Percentiles rank a stretch among this genome's conserved stretches.
Conservation (phyloP, 2,329 filamentous ascomycete genomes). For the Malbranchea zuffiana region DNA sequence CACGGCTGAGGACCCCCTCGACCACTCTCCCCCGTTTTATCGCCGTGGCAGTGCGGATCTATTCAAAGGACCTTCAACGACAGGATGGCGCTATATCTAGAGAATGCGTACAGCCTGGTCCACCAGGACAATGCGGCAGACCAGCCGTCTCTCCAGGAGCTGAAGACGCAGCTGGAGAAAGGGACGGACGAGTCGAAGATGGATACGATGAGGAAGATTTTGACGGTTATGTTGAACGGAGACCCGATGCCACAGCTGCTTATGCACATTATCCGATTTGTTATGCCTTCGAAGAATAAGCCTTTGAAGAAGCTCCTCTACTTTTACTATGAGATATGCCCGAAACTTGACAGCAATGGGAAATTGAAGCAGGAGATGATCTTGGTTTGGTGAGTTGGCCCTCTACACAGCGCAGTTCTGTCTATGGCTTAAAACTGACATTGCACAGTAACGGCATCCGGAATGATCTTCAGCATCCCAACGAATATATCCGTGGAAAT, state of each 20-base stretch:
- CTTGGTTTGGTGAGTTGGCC: conserved; percentile 66
- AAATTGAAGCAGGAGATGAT: conserved; percentile 99
- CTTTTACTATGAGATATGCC: conserved; percentile 98
- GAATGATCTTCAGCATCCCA: conserved; percentile 92
- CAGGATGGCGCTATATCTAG: conserved; percentile 88
- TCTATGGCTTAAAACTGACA: conserved; percentile 1
- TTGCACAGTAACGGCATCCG: conserved; percentile 78
- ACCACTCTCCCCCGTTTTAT: background rate
- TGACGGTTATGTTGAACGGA: conserved; percentile 96
- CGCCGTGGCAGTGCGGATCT: background rate
- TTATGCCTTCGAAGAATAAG: conserved; percentile 98
- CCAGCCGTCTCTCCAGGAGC: conserved; percentile 77
- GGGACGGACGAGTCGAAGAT: conserved; percentile 85
- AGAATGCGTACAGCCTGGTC: conserved; percentile 91
- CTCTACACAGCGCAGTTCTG: conserved; percentile 2
- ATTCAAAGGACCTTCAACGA: background rate
- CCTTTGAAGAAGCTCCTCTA: conserved; percentile 94
- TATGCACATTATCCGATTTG: conserved; percentile 99
- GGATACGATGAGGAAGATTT: conserved; percentile 90
- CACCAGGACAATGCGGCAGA: conserved; percentile 96
- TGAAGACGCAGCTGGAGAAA: conserved; percentile 89
- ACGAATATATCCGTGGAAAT: conserved; percentile 96
- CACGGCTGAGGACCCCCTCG: conserved; percentile 1
- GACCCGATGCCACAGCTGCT: conserved; percentile 89
- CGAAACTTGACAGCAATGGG: conserved; percentile 80